Evolutionary conservation across 1,284 basidiomycete species (phyloP), one percentile per base, ranked within the genome.

Genomic region (Ganoderma lingzhi): DNA sequence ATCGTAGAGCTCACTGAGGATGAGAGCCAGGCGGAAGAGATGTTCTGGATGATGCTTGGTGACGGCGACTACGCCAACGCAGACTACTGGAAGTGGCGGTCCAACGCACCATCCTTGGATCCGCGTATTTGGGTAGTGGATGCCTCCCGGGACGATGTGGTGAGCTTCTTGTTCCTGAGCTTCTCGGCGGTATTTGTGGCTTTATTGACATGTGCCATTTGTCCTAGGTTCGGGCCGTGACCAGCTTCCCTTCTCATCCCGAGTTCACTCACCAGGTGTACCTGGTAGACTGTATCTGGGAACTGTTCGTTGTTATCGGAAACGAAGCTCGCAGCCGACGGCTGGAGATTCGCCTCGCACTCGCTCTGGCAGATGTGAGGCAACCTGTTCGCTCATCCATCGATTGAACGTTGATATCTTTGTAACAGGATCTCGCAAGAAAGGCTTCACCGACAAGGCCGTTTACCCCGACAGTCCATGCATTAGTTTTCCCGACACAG

Each of bases 31-130:
- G 80, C 85, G 35, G 90, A 93, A 66, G 91, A 93, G 67, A 89
- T 94, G 86, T 94, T 95, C 76, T 93, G 93, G 91, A 90, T 93
- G 88, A 86, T 92, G 59, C 83, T 95, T 12, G 93, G 93, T 10
- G 87, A 93, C 30, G 88, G 88, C 0, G 85, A 85, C 2, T 93
- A 90, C 76, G 92, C 92, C 4, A 88, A 86, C 59, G 93, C 93
- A 1, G 88, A 93, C 74, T 91, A 94, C 77, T 95, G 93, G 93
- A 86, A 80, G 73, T 95, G 91, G 90, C 85, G 90, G 74, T 79
- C 81, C 19, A 76, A 75, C 14, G 78, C 83, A 35, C 67, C 77
- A n/a, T 73, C 78, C 10, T 74, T 76, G 5, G 84, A 85, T 55
- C 88, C 71, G 30, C 76, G 73, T 32, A 80, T 88, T 30, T 93